Evolutionary conservation across 208 protist genomes (phyloP).

Genomic region (Acanthamoeba healyi): DNA sequence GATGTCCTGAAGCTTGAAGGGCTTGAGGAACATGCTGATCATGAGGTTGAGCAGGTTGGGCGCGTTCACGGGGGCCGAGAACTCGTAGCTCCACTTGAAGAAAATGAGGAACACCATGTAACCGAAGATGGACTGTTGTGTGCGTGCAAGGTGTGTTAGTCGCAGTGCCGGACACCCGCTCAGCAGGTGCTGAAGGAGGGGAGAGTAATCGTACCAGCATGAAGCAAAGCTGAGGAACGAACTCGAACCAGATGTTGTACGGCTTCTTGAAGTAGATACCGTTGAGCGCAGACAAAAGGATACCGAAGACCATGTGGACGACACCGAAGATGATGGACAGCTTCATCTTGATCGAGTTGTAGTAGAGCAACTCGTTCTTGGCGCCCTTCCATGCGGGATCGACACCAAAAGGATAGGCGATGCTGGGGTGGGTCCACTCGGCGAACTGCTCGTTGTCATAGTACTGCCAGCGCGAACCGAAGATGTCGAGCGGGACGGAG

Average conservation of each 20-base stretch:
- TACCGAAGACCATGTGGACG: constrained; percentile 96
- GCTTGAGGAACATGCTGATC: constrained; percentile 96
- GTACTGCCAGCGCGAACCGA: constrained; percentile 78
- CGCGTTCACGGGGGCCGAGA: constrained; percentile 23
- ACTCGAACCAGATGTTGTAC: constrained; percentile 93
- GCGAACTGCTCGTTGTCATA: not conserved
- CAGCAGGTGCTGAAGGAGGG: not conserved
- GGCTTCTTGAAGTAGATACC: constrained; percentile 93
- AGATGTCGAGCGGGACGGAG: constrained; percentile 87
- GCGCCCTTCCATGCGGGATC: constrained; percentile 93
- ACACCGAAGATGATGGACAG: constrained; percentile 97
- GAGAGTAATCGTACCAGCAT: constrained; percentile 81
- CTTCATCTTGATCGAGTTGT: constrained; percentile 99
- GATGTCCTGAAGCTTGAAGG: constrained; percentile 36
- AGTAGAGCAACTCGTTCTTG: constrained; percentile 97
- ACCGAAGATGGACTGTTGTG: constrained; percentile 94
- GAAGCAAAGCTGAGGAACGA: constrained; percentile 98
- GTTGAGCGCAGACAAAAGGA: constrained; percentile 95
- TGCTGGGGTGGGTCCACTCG: constrained; percentile 3
- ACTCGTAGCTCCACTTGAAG: constrained; percentile 95
- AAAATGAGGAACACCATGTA: constrained; percentile 98
- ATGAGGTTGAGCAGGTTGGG: constrained; percentile 93
- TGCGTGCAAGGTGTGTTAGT: too few relatives aligned
- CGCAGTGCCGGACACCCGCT: too few relatives aligned
- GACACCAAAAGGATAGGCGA: constrained; percentile 88